Conservation (phyloP, 176 grass and related monocot genomes). For the Zoysia japonica region DNA sequence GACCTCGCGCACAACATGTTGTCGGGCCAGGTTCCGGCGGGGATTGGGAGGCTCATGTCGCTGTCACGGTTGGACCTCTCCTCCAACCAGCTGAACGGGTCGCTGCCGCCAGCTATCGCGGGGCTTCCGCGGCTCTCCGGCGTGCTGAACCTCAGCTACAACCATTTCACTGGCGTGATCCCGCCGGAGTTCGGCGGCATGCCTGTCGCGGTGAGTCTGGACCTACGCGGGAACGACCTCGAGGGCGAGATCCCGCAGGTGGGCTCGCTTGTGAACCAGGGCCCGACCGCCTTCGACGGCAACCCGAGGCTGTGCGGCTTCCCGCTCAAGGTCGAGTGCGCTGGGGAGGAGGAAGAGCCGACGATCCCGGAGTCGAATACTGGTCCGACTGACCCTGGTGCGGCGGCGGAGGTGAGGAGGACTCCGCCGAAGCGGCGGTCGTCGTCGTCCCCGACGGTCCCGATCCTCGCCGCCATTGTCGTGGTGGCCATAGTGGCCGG, state of each 20-base stretch:
- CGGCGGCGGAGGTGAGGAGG: slow-evolving; percentile 41
- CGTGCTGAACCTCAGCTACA: slow-evolving; percentile 86
- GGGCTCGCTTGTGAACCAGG: slow-evolving; percentile 87
- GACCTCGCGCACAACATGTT: slow-evolving; percentile 85
- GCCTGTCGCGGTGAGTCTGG: slow-evolving; percentile 77
- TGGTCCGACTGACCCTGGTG: slow-evolving; percentile 47
- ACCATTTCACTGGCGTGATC: slow-evolving; percentile 64
- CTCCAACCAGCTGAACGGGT: slow-evolving; percentile 75
- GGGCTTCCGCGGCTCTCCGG: slow-evolving; percentile 65
- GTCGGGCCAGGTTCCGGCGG: slow-evolving; percentile 61
- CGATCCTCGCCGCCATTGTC: slow-evolving; percentile 60
- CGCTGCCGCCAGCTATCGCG: slow-evolving; percentile 61
- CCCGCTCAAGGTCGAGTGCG: slow-evolving; percentile 77
- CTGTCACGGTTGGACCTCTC: slow-evolving; percentile 76
- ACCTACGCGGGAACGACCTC: slow-evolving; percentile 86
- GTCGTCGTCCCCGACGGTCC: slow-evolving; percentile 43
- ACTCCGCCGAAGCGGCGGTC: slow-evolving; percentile 30
- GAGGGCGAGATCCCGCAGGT: slow-evolving; percentile 95
- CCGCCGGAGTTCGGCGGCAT: slow-evolving; percentile 77
- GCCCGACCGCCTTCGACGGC: slow-evolving; percentile 84
- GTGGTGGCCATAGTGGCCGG: slow-evolving; percentile 50
- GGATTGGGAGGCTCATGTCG: slow-evolving; percentile 50
- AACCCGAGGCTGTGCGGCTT: slow-evolving; percentile 86
- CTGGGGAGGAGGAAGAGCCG: slow-evolving; percentile 41
- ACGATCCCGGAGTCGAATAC: slow-evolving; percentile 51